Conservation (phyloP, 495 filamentous ascomycete genomes). For the Pyrenopolyporus hunteri region DNA sequence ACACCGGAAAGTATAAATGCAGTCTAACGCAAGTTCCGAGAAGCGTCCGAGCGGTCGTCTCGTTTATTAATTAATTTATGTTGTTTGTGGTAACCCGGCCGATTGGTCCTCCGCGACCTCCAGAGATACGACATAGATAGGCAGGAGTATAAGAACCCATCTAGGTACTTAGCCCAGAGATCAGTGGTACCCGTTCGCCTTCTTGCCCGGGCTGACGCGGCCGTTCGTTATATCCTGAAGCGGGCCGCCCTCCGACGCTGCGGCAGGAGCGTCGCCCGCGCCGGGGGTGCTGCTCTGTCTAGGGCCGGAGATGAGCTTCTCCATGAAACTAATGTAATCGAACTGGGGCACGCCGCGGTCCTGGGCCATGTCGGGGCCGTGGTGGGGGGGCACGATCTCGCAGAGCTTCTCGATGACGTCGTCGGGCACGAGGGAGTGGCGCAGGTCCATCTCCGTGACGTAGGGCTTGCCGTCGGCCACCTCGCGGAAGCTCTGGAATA, state of each 20-base stretch:
- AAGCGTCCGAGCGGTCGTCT: not conserved
- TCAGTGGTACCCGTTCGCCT: conserved; percentile 39
- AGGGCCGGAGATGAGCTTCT: conserved; percentile 63
- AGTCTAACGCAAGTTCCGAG: conserved; percentile 9
- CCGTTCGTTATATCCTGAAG: conserved; percentile 43
- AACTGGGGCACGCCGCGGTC: conserved; percentile 80
- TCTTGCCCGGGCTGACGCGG: conserved; percentile 43
- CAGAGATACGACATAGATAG: too few species aligned
- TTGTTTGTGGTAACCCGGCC: too few species aligned
- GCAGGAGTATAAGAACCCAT: too few species aligned
- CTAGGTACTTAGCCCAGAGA: not conserved
- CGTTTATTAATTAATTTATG: conserved; percentile 10
- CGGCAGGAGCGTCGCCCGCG: not conserved
- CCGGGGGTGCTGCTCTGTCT: not conserved
- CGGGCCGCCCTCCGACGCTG: conserved; percentile 5
- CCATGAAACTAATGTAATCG: conserved; percentile 94
- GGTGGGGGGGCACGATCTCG: conserved; percentile 80
- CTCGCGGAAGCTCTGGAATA: conserved; percentile 94
- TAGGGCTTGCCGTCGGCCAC: conserved; percentile 99
- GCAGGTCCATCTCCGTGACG: conserved; percentile 94
- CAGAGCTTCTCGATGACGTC: conserved; percentile 92
- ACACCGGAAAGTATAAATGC: conserved; percentile 13
- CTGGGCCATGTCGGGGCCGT: conserved; percentile 77
- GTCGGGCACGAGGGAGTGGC: conserved; percentile 92
- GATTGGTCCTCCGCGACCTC: too few species aligned